A percentile compares a stretch with the other conserved stretches of the same genome.
phyloP scores from a whole-genome alignment of 306 rosid species.

The Castanea mollissima region DNA sequence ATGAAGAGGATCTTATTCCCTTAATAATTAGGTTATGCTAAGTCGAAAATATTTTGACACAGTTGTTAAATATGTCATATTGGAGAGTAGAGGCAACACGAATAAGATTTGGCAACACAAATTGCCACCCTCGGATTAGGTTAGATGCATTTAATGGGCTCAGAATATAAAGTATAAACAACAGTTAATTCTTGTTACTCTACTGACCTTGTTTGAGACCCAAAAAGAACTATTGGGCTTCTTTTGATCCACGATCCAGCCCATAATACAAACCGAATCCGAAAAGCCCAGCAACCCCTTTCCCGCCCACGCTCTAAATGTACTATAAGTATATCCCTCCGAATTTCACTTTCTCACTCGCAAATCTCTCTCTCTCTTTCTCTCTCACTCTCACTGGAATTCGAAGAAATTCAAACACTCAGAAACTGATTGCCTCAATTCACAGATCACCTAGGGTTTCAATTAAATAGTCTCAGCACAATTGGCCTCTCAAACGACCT shows the following conservation, averaged over 20 bases:
- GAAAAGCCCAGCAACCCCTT: neutral
- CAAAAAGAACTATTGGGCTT: neutral
- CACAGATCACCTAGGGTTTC: constrained; percentile 1
- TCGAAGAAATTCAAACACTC: neutral
- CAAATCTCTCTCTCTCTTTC: neutral
- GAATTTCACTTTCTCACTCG: neutral
- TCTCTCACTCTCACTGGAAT: neutral
- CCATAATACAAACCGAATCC: neutral
- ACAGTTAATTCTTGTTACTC: no score
- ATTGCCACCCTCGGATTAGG: no score
- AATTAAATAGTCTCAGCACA: no score
- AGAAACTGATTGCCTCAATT: neutral
- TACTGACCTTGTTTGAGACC: neutral
- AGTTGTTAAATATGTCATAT: no score
- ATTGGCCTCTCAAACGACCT: neutral
- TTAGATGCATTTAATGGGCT: no score
- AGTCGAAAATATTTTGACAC: no score
- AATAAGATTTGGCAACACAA: no score
- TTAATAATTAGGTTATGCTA: no score
- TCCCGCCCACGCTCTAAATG: neutral
- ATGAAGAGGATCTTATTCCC: no score
- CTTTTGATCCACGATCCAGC: neutral
- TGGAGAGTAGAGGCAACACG: no score
- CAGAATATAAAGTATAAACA: no score
- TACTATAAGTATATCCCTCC: neutral